A percentile compares a stretch with the other conserved stretches of the same genome.
Evolutionary conservation across 1,284 basidiomycete genomes (phyloP).

Genomic region (Apiotrichum siamense): DNA sequence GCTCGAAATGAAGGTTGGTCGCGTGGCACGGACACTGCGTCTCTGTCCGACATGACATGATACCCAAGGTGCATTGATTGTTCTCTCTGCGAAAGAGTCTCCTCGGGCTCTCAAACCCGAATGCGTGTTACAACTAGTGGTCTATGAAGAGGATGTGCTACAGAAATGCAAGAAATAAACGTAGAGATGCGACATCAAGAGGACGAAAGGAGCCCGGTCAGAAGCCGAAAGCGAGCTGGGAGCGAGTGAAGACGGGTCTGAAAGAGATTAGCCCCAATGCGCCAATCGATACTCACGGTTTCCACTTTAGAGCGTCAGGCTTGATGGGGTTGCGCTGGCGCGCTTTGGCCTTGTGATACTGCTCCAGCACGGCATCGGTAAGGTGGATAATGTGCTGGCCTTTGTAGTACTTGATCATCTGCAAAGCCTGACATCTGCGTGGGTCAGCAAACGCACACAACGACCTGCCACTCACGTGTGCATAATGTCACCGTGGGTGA

Average conservation of each 20-base stretch:
- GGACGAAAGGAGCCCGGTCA: constrained; percentile 38
- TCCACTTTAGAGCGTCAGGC: constrained; percentile 77
- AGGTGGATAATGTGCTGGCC: constrained; percentile 91
- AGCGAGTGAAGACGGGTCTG: constrained; percentile 73
- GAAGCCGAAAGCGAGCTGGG: constrained; percentile 83
- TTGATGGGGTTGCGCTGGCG: constrained; percentile 78
- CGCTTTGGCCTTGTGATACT: constrained; percentile 74
- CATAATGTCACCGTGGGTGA: constrained; percentile 94
- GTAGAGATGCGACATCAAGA: background rate
- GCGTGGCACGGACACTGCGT: no score
- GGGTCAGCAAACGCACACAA: constrained; percentile 5
- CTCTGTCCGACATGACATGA: no score
- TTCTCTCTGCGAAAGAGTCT: no score
- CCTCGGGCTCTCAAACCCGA: no score
- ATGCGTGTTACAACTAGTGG: no score
- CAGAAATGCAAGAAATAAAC: no score
- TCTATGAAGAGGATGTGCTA: no score
- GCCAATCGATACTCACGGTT: constrained; percentile 58
- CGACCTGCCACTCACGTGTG: constrained; percentile 69
- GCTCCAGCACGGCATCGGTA: constrained; percentile 83
- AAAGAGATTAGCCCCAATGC: background rate
- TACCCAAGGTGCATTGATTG: no score
- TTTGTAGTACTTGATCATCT: constrained; percentile 94
- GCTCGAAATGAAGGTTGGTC: no score
- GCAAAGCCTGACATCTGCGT: constrained; percentile 83